A percentile compares a stretch with the other conserved stretches of the same genome.
Conservation (phyloP, 768 basidiomycete genomes). For the Mycena rosella region DNA sequence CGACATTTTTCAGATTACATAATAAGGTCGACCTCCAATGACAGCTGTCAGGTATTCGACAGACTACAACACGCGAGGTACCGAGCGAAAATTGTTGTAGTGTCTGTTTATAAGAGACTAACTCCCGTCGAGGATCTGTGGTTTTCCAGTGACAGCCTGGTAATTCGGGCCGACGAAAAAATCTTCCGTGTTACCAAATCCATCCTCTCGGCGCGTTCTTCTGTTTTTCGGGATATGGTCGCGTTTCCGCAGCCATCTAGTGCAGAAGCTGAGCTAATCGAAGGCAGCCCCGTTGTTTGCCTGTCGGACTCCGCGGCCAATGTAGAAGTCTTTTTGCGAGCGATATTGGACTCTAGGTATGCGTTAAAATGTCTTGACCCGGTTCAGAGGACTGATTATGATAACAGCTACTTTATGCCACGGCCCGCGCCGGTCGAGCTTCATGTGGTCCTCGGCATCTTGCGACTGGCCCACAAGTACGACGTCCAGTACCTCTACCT, state of each 20-base stretch:
- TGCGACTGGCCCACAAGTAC: slow-evolving; percentile 1
- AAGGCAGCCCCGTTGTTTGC: not conserved
- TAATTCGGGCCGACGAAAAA: not conserved
- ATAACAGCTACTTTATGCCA: slow-evolving; percentile 9
- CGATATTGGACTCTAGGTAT: slow-evolving; percentile 12
- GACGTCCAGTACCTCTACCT: not conserved
- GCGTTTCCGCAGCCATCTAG: not conserved
- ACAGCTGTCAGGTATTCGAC: too few relatives aligned
- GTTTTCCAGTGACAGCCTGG: not conserved
- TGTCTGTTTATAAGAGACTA: too few relatives aligned
- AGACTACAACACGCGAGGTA: too few relatives aligned
- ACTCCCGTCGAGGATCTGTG: slow-evolving; percentile 5
- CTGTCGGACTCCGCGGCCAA: slow-evolving; percentile 4
- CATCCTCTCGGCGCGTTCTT: not conserved
- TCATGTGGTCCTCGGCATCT: not conserved
- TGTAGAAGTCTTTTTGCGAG: not conserved
- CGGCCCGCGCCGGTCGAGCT: not conserved
- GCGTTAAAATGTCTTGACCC: not conserved
- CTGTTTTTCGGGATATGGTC: slow-evolving; percentile 2
- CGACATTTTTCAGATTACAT: too few relatives aligned
- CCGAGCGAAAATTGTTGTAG: too few relatives aligned
- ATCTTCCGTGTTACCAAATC: too few relatives aligned
- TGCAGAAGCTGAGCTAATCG: not conserved
- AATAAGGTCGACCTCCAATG: too few relatives aligned
- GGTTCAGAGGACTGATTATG: not conserved